phyloP scores from a whole-genome alignment of 768 basidiomycete species.

The Gelatoporia subvermispora region DNA sequence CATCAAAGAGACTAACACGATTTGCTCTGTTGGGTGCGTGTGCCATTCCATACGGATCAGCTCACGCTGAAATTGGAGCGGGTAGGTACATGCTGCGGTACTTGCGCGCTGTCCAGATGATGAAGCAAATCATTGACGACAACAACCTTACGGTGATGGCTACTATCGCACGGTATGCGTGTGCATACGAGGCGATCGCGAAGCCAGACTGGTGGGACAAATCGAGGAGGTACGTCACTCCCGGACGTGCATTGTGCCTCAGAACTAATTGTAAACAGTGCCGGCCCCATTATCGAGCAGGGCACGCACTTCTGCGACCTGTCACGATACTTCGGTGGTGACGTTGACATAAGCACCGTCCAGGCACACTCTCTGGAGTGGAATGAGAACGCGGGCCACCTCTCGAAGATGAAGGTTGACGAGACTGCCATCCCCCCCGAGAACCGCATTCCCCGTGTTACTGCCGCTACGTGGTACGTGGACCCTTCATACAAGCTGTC shows the following conservation, averaged over 20 bases:
- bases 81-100: slow-evolving; percentile 96
- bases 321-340: slow-evolving; percentile 95
- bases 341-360: slow-evolving; percentile 80
- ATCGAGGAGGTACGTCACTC: slow-evolving; percentile 56
- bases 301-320: slow-evolving; percentile 98
- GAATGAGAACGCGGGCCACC: slow-evolving; percentile 82
- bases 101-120: slow-evolving; percentile 89
- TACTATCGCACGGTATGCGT: slow-evolving; percentile 92
- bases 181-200: slow-evolving; percentile 74
- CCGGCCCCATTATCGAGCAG: slow-evolving; percentile 83
- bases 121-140: slow-evolving; percentile 93
- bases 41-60: not conserved
- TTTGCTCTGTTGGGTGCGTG: slow-evolving; percentile 87
- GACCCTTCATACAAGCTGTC: not conserved
- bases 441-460: slow-evolving; percentile 91
- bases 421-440: slow-evolving; percentile 81
- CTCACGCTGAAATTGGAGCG: not conserved
- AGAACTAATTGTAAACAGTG: slow-evolving; percentile 33
- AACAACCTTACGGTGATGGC: slow-evolving; percentile 95
- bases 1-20: slow-evolving; percentile 63
- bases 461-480: slow-evolving; percentile 80
- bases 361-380: slow-evolving; percentile 87
- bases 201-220: slow-evolving; percentile 96
- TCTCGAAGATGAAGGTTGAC: slow-evolving; percentile 79
- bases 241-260: not conserved